Evolutionary conservation across 441 rosid genomes (phyloP).

Genomic region (Erysimum pusillum): DNA sequence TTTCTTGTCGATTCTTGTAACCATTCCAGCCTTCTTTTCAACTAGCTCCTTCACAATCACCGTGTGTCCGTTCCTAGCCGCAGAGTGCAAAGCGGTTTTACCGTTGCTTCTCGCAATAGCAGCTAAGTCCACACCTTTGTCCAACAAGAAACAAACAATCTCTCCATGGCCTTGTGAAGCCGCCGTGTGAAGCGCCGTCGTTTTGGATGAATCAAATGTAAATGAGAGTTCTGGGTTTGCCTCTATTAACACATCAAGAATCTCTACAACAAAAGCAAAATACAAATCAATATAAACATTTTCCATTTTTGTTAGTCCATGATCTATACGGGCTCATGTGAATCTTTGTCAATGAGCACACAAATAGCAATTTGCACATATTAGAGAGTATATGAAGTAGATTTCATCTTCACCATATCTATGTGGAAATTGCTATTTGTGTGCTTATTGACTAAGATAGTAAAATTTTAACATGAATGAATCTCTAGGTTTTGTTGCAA

Average conservation of each 20-base stretch:
- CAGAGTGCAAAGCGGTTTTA: conserved; percentile 69
- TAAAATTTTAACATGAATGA: too few relatives aligned
- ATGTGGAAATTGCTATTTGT: not conserved
- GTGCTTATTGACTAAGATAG: not conserved
- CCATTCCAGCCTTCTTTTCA: conserved; percentile 52
- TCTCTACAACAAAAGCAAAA: conserved; percentile 53
- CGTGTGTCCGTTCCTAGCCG: conserved; percentile 68
- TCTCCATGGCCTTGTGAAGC: conserved; percentile 66
- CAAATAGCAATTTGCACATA: not conserved
- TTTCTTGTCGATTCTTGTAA: conserved; percentile 60
- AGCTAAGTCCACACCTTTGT: conserved; percentile 56
- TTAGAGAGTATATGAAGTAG: not conserved
- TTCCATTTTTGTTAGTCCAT: not conserved
- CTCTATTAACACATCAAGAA: conserved; percentile 67
- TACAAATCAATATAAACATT: not conserved
- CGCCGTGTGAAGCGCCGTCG: conserved; percentile 68
- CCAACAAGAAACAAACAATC: conserved; percentile 61
- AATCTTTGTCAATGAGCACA: not conserved
- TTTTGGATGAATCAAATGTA: conserved; percentile 64
- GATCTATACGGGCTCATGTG: not conserved
- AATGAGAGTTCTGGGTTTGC: conserved; percentile 64
- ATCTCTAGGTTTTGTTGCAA: not conserved
- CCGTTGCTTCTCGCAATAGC: conserved; percentile 61
- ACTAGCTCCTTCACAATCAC: conserved; percentile 59
- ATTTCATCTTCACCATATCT: not conserved